phyloP scores from a whole-genome alignment of 306 rosid genomes.

The Citrullus amarus region DNA sequence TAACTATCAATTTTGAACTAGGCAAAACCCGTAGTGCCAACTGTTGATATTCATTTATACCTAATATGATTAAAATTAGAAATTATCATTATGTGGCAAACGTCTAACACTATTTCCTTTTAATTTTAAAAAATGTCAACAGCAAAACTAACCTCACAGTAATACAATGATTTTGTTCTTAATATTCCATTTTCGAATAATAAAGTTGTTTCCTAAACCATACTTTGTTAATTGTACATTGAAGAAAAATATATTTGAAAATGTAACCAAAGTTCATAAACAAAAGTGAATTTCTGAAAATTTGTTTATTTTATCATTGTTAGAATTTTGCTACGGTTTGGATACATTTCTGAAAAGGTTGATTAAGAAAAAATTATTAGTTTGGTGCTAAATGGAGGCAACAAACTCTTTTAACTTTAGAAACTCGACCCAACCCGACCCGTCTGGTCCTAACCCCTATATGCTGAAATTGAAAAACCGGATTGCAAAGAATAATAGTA shows the following conservation, averaged over 20 bases:
- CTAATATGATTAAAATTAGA: neutral
- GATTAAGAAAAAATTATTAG: neutral
- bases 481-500: neutral
- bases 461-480: neutral
- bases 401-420: neutral
- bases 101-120: neutral
- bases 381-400: neutral
- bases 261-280: no score
- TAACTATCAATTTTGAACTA: neutral
- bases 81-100: neutral
- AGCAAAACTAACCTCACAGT: no score
- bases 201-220: neutral
- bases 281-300: no score
- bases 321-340: no score
- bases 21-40: conserved; percentile 2
- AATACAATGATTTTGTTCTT: neutral
- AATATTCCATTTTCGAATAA: neutral
- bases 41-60: neutral
- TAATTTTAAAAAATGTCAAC: no score
- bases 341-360: neutral
- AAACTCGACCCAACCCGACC: neutral
- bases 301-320: no score
- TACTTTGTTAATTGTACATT: no score
- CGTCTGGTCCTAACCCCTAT: neutral
- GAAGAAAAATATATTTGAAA: no score